A percentile compares a stretch with the other conserved stretches of the same genome.
Conservation (phyloP, 768 basidiomycete genomes). For the Lepiota venenata region DNA sequence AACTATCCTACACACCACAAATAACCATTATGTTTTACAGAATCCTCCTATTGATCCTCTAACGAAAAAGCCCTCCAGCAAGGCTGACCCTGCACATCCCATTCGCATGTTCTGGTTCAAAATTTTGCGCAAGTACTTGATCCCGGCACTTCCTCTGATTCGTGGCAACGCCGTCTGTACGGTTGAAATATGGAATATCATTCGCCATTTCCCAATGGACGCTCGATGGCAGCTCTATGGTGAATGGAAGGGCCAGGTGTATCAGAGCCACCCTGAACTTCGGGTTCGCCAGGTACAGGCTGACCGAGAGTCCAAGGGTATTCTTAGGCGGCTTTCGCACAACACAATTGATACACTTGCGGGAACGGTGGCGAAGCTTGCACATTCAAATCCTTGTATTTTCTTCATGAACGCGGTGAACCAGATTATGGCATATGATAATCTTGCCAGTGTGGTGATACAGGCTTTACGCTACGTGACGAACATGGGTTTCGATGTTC, state of each 20-base stretch:
- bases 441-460: constrained; percentile 85
- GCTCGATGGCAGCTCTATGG: constrained; percentile 91
- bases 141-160: constrained; percentile 85
- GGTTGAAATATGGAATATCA: constrained; percentile 89
- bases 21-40: neutral
- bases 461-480: constrained; percentile 88
- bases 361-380: constrained; percentile 86
- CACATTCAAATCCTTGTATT: constrained; percentile 91
- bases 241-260: constrained; percentile 81
- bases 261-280: constrained; percentile 76
- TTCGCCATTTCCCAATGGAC: constrained; percentile 73
- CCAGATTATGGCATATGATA: constrained; percentile 96
- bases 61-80: constrained; percentile 56
- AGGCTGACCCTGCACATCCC: constrained; percentile 55
- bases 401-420: constrained; percentile 87
- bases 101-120: constrained; percentile 82
- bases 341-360: constrained; percentile 84
- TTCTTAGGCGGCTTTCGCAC: constrained; percentile 82
- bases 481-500: constrained; percentile 91
- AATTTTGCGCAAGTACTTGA: constrained; percentile 72
- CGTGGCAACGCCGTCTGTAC: constrained; percentile 86
- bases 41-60: constrained; percentile 54
- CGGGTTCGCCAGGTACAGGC: constrained; percentile 79
- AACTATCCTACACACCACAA: neutral
- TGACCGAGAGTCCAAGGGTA: constrained; percentile 84